A percentile compares a stretch with the other conserved stretches of the same genome.
phyloP scores from a whole-genome alignment of 495 filamentous ascomycete genomes.

The Neurospora discreta region DNA sequence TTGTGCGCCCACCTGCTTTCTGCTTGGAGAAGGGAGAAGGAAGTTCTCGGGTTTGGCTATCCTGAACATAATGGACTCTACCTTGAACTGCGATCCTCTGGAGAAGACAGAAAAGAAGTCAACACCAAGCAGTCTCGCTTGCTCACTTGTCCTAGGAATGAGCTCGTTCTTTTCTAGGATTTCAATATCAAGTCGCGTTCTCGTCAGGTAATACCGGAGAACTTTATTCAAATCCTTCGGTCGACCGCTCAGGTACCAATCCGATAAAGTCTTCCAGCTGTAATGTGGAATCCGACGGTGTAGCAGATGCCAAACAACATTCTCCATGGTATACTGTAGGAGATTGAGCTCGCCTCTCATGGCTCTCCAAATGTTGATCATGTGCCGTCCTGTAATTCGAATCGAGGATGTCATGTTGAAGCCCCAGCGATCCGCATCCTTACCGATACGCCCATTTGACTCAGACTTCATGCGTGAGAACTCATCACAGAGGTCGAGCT shows the following conservation, averaged over 20 bases:
- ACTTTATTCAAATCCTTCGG: conserved; percentile 62
- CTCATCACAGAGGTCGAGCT: conserved; percentile 81
- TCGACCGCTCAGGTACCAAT: conserved; percentile 62
- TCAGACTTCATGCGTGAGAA: conserved; percentile 78
- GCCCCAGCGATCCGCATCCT: conserved; percentile 81
- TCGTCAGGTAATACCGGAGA: conserved; percentile 63
- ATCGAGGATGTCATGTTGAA: conserved; percentile 85
- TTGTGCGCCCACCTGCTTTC: conserved; percentile 84
- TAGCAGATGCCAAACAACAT: conserved; percentile 85
- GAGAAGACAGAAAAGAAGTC: conserved; percentile 95
- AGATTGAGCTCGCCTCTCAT: conserved; percentile 87
- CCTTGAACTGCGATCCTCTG: conserved; percentile 92
- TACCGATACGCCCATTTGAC: conserved; percentile 70
- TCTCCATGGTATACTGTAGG: conserved; percentile 92
- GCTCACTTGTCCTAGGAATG: conserved; percentile 82
- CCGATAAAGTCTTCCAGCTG: conserved; percentile 60
- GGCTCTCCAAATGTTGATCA: conserved; percentile 95
- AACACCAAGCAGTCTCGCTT: conserved; percentile 83
- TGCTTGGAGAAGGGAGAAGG: conserved; percentile 75
- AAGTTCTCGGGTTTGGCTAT: conserved; percentile 98
- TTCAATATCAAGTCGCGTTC: conserved; percentile 76
- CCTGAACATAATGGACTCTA: conserved; percentile 96
- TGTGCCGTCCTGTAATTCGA: conserved; percentile 79
- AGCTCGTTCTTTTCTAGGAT: conserved; percentile 88
- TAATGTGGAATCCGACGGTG: conserved; percentile 91